Base-by-base conservation (phyloP, 2,329 filamentous ascomycete species). In the Didymella lethalis region DNA sequence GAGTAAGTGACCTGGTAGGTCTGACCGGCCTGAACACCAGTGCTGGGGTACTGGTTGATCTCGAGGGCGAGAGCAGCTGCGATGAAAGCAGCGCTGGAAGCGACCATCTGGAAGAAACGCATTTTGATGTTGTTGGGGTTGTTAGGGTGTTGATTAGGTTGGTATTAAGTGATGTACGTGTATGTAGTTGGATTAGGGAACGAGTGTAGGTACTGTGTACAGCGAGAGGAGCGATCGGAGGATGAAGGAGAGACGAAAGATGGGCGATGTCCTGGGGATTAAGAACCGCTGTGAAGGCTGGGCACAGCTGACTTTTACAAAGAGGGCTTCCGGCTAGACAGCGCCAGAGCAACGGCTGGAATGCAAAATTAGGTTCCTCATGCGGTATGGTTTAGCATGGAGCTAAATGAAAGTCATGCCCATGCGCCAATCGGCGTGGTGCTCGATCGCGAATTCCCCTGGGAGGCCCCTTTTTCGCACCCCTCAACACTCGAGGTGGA, bases 21-120 rank as follows among this genome's bases (percentile, higher is more conserved):
- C 66, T 84, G 69, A 47, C 85, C 86, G 53, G 81, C 80, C 48
- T 77, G 69, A 52, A 86, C 76, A 47, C 77, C 71, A 29, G 73
- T 72, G 10, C 84, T 83, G 66, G 83, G 82, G 43, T 79, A 77
- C 14, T 47, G n/a, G 62, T 84, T 85, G 77, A 88, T 62, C 56
- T 66, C 62, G 38, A 77, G 78, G 45, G 84, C 85, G 53, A 81
- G 70, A 53, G 79, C 82, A 59, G 68, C 62, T 57, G 74, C 71
- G 53, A 73, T 64, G 53, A 77, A 66, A 66, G 76, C 76, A 61
- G 75, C 69, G 69, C 70, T 69, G 66, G 74, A 78, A 64, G 86
- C 62, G 63, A 86, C 59, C 64, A 79, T 72, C 59, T 80, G 78
- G 68, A 81, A 71, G 72, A 85, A 81, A 70, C 79, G 76, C 85